Evolutionary conservation across 1,284 basidiomycete genomes (phyloP).

Genomic region (Puccinia novopanici): DNA sequence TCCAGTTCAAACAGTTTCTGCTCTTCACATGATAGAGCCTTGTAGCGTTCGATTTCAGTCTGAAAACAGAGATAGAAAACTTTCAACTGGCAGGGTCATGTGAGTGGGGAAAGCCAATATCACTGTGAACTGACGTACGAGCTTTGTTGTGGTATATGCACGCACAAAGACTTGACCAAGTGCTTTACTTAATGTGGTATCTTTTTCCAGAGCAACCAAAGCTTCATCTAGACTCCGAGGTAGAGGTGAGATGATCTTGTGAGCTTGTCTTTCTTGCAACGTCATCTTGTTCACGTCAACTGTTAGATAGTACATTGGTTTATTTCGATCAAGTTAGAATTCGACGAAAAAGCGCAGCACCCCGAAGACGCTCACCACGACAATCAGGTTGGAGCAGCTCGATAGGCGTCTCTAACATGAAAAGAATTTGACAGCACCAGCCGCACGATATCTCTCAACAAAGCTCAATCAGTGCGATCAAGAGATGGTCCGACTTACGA

Average conservation of each 20-base stretch:
- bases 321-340: no score
- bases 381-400: constrained; percentile 39
- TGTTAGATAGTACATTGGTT: not conserved
- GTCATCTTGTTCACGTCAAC: constrained; percentile 45
- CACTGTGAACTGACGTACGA: constrained; percentile 19
- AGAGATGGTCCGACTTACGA: constrained; percentile 35
- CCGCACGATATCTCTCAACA: no score
- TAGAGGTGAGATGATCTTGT: constrained; percentile 36
- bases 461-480: no score
- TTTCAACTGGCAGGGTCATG: no score
- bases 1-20: constrained; percentile 29
- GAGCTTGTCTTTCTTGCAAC: constrained; percentile 32
- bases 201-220: constrained; percentile 39
- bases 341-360: no score
- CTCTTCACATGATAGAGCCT: constrained; percentile 22
- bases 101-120: no score
- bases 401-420: constrained; percentile 42
- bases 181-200: constrained; percentile 41
- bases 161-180: constrained; percentile 47
- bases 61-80: not conserved
- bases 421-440: no score
- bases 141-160: constrained; percentile 43
- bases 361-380: constrained; percentile 46
- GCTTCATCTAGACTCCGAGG: constrained; percentile 42
- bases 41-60: constrained; percentile 46